Percentiles rank a stretch among this genome's conserved stretches.
Evolutionary conservation across 2,329 filamentous ascomycete genomes (phyloP).

Genomic region (Ampelomyces quisqualis): DNA sequence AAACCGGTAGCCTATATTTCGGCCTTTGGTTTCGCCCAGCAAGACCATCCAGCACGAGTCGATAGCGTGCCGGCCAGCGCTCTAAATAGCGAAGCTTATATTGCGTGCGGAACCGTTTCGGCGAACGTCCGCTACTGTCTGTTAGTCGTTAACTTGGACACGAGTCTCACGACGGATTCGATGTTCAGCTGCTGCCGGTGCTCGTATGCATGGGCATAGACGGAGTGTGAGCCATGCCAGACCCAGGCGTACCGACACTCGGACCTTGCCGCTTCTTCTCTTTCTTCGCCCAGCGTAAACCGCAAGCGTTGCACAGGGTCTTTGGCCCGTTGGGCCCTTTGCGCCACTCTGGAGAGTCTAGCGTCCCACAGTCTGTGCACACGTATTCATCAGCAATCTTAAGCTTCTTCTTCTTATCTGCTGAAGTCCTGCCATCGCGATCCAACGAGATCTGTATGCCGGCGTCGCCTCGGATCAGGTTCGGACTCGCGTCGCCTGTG

Average conservation of each 20-base stretch:
- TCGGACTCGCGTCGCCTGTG: slow-evolving; percentile 78
- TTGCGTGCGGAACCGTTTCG: no score
- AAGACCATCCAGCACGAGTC: no score
- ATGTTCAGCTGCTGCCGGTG: slow-evolving; percentile 35
- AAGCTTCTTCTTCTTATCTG: slow-evolving; percentile 83
- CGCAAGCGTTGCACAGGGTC: slow-evolving; percentile 93
- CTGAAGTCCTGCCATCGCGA: slow-evolving; percentile 65
- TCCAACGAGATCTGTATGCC: slow-evolving; percentile 83
- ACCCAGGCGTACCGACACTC: slow-evolving; percentile 14
- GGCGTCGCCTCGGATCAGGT: slow-evolving; percentile 79
- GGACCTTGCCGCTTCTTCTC: slow-evolving; percentile 60
- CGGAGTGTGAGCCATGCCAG: slow-evolving; percentile 23
- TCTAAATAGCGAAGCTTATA: no score
- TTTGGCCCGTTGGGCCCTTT: slow-evolving; percentile 92
- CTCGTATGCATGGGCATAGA: slow-evolving; percentile 33
- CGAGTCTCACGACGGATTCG: no score
- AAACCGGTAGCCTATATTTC: no score
- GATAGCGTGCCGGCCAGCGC: no score
- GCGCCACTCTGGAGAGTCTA: slow-evolving; percentile 93
- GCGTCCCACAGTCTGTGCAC: slow-evolving; percentile 91
- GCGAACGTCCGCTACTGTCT: no score
- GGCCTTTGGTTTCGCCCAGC: no score
- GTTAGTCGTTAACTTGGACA: no score
- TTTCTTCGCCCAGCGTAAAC: slow-evolving; percentile 69
- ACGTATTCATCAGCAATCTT: slow-evolving; percentile 86